Percentiles rank a stretch among this genome's conserved stretches.
Conservation (phyloP, 2,329 filamentous ascomycete genomes). For the Magnaporthiopsis rhizophila region DNA sequence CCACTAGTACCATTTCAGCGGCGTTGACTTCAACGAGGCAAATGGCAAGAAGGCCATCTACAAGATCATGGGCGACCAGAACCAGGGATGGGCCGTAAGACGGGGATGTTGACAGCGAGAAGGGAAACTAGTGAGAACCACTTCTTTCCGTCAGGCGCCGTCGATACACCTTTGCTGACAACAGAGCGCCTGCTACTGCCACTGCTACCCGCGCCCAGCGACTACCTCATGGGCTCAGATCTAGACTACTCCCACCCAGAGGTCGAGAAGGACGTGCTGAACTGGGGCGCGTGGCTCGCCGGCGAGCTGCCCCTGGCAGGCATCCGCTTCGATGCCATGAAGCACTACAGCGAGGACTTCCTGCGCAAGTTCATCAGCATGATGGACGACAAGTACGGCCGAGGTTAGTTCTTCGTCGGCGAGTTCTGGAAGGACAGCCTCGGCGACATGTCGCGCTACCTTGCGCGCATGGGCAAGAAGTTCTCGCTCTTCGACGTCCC, state of each 20-base stretch:
- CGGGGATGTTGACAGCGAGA: slow-evolving; percentile 48
- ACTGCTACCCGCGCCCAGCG: slow-evolving; percentile 27
- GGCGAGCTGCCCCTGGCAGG: slow-evolving; percentile 53
- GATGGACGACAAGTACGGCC: slow-evolving; percentile 37
- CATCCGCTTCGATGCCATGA: slow-evolving; percentile 64
- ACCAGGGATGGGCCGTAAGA: slow-evolving; percentile 57
- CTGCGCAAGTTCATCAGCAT: slow-evolving; percentile 54
- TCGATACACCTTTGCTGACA: slow-evolving; percentile 16
- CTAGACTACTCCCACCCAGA: slow-evolving; percentile 58
- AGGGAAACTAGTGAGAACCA: slow-evolving; percentile 48
- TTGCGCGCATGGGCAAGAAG: slow-evolving; percentile 42
- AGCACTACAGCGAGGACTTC: slow-evolving; percentile 64
- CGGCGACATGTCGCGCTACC: slow-evolving; percentile 24
- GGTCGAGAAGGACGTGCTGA: slow-evolving; percentile 54
- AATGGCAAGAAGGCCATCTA: slow-evolving; percentile 57
- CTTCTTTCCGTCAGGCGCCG: slow-evolving; percentile 40
- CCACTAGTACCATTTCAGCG: slow-evolving; percentile 62
- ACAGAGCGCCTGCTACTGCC: too few species aligned
- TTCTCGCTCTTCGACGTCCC: slow-evolving; percentile 60
- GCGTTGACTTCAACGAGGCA: slow-evolving; percentile 57
- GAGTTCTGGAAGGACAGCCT: slow-evolving; percentile 32
- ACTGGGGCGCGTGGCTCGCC: slow-evolving; percentile 62
- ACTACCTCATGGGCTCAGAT: slow-evolving; percentile 67
- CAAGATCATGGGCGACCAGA: slow-evolving; percentile 47
- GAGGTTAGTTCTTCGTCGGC: slow-evolving; percentile 29